Conservation (phyloP, 192 early-diverging fungal genomes). For the Coemansia interrupta region DNA sequence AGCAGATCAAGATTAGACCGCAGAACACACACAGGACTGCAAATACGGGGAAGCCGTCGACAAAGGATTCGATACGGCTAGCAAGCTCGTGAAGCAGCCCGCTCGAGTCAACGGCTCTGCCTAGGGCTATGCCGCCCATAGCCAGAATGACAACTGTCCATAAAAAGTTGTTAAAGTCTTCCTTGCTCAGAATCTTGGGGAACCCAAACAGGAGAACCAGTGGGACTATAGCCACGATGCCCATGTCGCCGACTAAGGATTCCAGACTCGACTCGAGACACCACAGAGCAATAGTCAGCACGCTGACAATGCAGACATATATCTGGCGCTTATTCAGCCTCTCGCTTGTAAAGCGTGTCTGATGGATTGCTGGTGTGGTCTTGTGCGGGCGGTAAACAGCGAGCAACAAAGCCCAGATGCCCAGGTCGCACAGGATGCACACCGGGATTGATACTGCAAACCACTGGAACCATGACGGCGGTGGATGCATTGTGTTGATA, state of each 20-base stretch:
- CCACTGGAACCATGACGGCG: constrained; percentile 89
- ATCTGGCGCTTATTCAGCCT: constrained; percentile 58
- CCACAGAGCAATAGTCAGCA: constrained; percentile 82
- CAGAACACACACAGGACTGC: constrained; percentile 73
- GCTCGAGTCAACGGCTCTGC: constrained; percentile 83
- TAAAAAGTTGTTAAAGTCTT: constrained; percentile 94
- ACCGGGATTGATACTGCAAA: constrained; percentile 84
- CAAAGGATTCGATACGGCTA: constrained; percentile 58
- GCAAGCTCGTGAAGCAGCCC: constrained; percentile 82
- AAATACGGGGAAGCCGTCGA: constrained; percentile 68
- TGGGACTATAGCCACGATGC: constrained; percentile 89
- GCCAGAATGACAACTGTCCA: constrained; percentile 89
- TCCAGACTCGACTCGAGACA: constrained; percentile 77
- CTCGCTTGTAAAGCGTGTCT: constrained; percentile 45
- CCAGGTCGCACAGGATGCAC: constrained; percentile 70
- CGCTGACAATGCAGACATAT: constrained; percentile 72
- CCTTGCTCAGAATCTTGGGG: constrained; percentile 85
- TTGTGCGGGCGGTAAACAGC: constrained; percentile 73
- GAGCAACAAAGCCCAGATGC: constrained; percentile 80
- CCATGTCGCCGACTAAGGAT: constrained; percentile 88
- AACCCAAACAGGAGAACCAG: constrained; percentile 84
- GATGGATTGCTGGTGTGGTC: constrained; percentile 62
- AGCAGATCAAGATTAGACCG: constrained; percentile 74
- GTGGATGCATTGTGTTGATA: constrained; percentile 85
- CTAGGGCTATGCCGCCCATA: constrained; percentile 94